phyloP scores from a whole-genome alignment of 306 rosid species.

The Elaeagnus macrophylla region DNA sequence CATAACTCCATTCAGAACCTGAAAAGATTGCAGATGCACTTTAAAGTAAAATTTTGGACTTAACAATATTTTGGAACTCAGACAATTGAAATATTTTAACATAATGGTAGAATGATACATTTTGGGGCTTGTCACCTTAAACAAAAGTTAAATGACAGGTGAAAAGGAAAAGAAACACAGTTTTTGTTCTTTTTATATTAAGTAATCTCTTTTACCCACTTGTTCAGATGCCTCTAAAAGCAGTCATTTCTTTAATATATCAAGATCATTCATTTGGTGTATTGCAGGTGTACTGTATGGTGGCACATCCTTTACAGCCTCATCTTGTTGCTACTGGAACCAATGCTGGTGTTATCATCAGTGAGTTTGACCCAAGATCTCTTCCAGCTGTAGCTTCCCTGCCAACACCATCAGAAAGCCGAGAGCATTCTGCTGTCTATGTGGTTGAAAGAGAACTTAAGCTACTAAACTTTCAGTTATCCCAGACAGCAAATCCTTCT shows the following conservation, averaged over 20 bases:
- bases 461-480: constrained; percentile 79
- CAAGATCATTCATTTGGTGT: constrained; percentile 18
- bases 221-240: not conserved
- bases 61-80: no score
- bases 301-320: constrained; percentile 84
- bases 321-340: constrained; percentile 98
- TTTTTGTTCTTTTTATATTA: no score
- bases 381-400: constrained; percentile 93
- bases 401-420: constrained; percentile 73
- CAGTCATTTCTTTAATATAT: not conserved
- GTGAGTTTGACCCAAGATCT: constrained; percentile 94
- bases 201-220: no score
- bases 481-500: constrained; percentile 88
- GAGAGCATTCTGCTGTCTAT: constrained; percentile 91
- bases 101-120: no score
- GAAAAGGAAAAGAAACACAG: not conserved
- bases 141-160: no score
- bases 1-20: no score
- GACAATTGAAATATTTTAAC: no score
- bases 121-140: no score
- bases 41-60: no score
- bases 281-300: constrained; percentile 92
- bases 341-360: constrained; percentile 84
- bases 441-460: constrained; percentile 85
- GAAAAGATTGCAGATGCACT: no score